phyloP scores from a whole-genome alignment of 208 protist genomes.

The Crithidia expoeki region DNA sequence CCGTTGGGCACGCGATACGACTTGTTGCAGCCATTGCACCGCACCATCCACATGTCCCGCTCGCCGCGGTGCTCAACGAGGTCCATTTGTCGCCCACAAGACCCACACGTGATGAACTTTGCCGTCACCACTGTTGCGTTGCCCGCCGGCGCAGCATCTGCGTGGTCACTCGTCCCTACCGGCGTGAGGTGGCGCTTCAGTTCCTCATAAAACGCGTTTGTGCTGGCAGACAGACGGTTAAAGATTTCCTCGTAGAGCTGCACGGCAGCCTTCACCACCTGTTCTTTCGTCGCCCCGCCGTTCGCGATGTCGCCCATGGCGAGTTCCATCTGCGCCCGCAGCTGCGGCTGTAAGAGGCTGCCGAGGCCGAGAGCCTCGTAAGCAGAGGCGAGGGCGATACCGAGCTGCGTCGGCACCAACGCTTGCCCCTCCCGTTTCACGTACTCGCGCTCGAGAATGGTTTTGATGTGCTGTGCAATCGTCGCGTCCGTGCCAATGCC shows the following conservation, averaged over 20 bases:
- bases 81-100: constrained; percentile 56
- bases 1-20: constrained; percentile 66
- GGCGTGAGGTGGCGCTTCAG: constrained; percentile 50
- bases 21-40: constrained; percentile 46
- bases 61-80: constrained; percentile 56
- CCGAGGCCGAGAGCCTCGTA: constrained; percentile 96
- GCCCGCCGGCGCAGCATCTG: background rate
- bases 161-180: background rate
- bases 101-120: constrained; percentile 51
- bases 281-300: constrained; percentile 74
- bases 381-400: constrained; percentile 94
- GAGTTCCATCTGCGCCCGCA: constrained; percentile 94
- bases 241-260: constrained; percentile 84
- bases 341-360: constrained; percentile 89
- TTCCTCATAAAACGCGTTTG: constrained; percentile 53
- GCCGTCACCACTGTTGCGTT: constrained; percentile 34
- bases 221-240: constrained; percentile 49
- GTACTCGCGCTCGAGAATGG: constrained; percentile 93
- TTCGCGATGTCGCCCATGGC: constrained; percentile 89
- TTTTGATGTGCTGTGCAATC: constrained; percentile 99
- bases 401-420: constrained; percentile 94
- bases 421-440: constrained; percentile 73
- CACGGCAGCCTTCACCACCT: constrained; percentile 82
- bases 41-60: constrained; percentile 51
- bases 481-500: constrained; percentile 99